phyloP scores from a whole-genome alignment of 2,329 filamentous ascomycete species.

The Nannizziopsis arthrosporioides region DNA sequence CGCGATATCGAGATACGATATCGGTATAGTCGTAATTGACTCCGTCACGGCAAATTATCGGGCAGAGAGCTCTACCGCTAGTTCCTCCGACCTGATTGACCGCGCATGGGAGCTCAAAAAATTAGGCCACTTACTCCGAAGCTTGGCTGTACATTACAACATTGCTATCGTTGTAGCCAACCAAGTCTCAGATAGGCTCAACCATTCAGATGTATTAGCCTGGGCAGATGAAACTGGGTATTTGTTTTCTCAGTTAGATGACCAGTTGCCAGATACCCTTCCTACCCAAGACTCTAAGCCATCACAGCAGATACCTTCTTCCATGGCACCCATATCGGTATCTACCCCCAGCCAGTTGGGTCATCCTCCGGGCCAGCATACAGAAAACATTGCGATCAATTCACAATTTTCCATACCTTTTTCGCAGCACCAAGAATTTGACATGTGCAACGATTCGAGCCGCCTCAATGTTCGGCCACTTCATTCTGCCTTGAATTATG shows the following conservation, averaged over 20 bases:
- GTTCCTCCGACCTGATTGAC: conserved; percentile 50
- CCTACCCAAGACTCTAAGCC: not conserved
- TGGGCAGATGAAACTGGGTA: conserved; percentile 13
- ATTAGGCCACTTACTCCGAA: conserved; percentile 60
- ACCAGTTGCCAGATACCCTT: not conserved
- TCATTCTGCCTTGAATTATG: conserved; percentile 54
- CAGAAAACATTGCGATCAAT: not conserved
- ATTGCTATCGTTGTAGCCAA: conserved; percentile 87
- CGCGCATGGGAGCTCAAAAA: conserved; percentile 66
- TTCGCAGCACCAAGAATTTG: not conserved
- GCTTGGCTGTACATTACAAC: conserved; percentile 60
- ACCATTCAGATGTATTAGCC: conserved; percentile 19
- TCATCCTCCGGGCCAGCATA: not conserved
- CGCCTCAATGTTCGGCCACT: conserved; percentile 20
- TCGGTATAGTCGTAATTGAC: conserved; percentile 78
- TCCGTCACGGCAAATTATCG: conserved; percentile 93
- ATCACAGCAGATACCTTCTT: conserved; percentile 9
- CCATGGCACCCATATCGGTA: conserved; percentile 2
- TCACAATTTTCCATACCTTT: not conserved
- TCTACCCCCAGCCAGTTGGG: not conserved
- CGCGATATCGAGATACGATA: conserved; percentile 59
- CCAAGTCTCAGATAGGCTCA: conserved; percentile 85
- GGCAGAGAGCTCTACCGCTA: conserved; percentile 52
- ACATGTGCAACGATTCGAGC: not conserved
- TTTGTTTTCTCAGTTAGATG: not conserved